Base-by-base conservation (phyloP, 2,329 filamentous ascomycete species). In the Diaporthe sp. region DNA sequence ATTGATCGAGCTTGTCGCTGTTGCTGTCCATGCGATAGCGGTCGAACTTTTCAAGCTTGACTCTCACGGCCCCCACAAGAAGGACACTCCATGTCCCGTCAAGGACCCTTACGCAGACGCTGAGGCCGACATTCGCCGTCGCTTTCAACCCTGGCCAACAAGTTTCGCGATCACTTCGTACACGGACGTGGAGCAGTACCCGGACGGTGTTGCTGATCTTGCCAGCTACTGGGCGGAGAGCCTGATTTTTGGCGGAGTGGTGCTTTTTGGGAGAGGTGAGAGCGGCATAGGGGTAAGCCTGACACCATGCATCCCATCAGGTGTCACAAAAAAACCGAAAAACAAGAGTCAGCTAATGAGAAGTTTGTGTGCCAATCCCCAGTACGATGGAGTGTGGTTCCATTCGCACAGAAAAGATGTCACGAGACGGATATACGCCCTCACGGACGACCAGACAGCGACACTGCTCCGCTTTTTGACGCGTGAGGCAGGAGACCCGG, bases 181-280 rank as follows among this genome's bases (percentile, higher is more conserved):
- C 70, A 12, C 4, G 1, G 77, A 80, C 53, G 75, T 79, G 53
- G 78, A 82, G 15, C 79, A 82, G 53, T 83, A 83, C 61, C 81
- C 81, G n/a, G 70, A 81, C 4, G 80, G 79, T 12, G 61, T 81
- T 28, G 80, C 80, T 13, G 80, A 82, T 62, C 70, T 78, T 39
- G 80, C 79, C 2, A 81, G 80, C 4, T 82, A 81, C 74, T 82
- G 81, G 81, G 81, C 79, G 3, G 81, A 82, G 73, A 65, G 61
- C 9, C 78, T 78, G 4, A 81, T 81, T 46, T 73, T 82, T 1
- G 80, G 81, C 4, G 80, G 81, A 5, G 79, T 81, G 3, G 76
- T 77, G 15, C 51, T 80, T 1, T 81, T 80, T 58, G 78, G 79
- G 46, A 19, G 76, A 51, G 31, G 17, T n/a, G 25, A 55, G 13